Base-by-base conservation (phyloP, 345 rosid species). In the Brassica carinata region DNA sequence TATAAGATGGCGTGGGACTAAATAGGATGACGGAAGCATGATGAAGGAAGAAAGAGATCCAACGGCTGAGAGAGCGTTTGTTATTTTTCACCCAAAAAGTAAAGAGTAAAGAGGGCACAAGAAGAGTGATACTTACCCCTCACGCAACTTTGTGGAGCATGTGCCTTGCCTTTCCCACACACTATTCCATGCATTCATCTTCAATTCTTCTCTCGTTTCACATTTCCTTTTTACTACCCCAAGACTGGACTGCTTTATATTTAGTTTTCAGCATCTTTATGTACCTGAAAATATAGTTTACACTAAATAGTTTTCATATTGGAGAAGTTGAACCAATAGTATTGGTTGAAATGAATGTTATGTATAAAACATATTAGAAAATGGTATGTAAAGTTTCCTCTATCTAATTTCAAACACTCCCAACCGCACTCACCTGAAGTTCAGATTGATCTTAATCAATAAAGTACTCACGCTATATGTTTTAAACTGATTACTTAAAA, bases 61-160 rank as follows among this genome's bases (percentile, higher is more conserved):
- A 70, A 80, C 66, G 83, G 79, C 63, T 55, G 68, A 69, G 75
- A 75, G 30, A 3, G 38, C 6, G 17, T 33, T 19, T 26, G 5
- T 40, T 40, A 13, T 3, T 1, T 79, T 36, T 67, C 51, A 17
- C 74, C 74, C 57, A 51, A 40, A n/a, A 18, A 59, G 76, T 72
- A 72, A 72, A 57, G 17, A 73, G 17, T 73, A 73, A 61, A 61
- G 19, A 73, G 10, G 53, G 70, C 58, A 43, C 10, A 43, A 68
- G n/a, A 38, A 33, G 40, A 67, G 48, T 40, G 75, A 45, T 74
- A 75, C 79, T 80, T 68, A 53, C 10, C 67, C 34, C 61, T 69
- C 83, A 80, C 79, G 83, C 83, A 80, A 80, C 71, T 34, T 30
- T 67, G 83, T 79, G 77, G 77, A 78, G 74, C 64, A 73, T 73